A percentile compares a stretch with the other conserved stretches of the same genome.
Evolutionary conservation across 73 alveolate genomes (phyloP).

Genomic region (Paramecium tetraurelia): DNA sequence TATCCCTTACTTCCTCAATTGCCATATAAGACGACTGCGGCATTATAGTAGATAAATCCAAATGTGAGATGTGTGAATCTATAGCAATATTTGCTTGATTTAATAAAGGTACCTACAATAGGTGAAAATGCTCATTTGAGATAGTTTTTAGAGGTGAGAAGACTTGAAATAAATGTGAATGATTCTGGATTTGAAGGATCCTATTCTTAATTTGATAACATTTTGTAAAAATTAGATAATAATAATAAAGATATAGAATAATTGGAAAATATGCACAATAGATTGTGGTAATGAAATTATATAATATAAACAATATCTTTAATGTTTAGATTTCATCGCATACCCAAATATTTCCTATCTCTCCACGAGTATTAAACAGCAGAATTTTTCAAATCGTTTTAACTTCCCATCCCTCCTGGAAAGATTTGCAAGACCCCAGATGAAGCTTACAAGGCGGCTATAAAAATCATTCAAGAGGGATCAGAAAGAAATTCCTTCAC

Average conservation of each 20-base stretch:
- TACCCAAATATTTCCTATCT: background rate
- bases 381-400: constrained; percentile 26
- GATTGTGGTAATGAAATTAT: background rate
- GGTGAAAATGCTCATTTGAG: constrained; percentile 26
- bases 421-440: constrained; percentile 58
- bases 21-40: background rate
- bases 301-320: background rate
- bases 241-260: background rate
- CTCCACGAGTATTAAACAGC: constrained; percentile 65
- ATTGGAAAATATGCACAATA: background rate
- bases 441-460: constrained; percentile 51
- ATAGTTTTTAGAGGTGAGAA: background rate
- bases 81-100: background rate
- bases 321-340: background rate
- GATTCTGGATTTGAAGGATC: background rate
- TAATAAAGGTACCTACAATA: background rate
- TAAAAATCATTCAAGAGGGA: constrained; percentile 29
- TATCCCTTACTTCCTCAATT: background rate
- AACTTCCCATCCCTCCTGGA: constrained; percentile 55
- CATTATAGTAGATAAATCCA: constrained; percentile 9
- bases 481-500: constrained; percentile 45
- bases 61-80: background rate
- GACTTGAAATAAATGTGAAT: background rate
- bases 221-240: background rate
- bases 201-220: background rate